Percentiles rank a stretch among this genome's conserved stretches.
Conservation (phyloP, 108 stramenopile species). For the Fragilaria crotonensis region DNA sequence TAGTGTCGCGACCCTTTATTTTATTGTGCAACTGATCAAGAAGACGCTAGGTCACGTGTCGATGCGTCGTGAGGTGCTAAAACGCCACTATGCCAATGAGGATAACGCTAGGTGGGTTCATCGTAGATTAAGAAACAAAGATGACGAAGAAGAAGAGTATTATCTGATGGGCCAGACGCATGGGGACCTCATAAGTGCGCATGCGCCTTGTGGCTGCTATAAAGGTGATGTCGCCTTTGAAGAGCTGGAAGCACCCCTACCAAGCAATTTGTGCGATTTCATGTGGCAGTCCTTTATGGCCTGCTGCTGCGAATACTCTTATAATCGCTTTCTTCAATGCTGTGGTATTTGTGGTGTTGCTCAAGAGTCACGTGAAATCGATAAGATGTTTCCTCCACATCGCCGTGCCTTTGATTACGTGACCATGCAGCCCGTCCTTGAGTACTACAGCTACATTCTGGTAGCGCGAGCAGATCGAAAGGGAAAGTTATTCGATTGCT, state of each 20-base stretch:
- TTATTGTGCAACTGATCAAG: no score
- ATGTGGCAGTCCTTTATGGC: slow-evolving; percentile 33
- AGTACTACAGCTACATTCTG: no score
- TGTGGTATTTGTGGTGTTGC: slow-evolving; percentile 73
- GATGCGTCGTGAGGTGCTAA: no score
- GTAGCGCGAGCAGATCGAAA: no score
- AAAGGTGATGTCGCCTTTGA: slow-evolving; percentile 18
- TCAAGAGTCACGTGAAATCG: slow-evolving; percentile 72
- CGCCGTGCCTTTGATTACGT: slow-evolving; percentile 61
- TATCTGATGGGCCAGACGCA: slow-evolving; percentile 50
- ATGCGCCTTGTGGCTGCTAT: slow-evolving; percentile 66
- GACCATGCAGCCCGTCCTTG: slow-evolving; percentile 62
- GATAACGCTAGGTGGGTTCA: slow-evolving; percentile 35
- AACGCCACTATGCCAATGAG: slow-evolving; percentile 39
- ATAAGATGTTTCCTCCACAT: slow-evolving; percentile 35
- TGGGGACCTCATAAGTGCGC: slow-evolving; percentile 57
- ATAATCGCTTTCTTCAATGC: slow-evolving; percentile 40
- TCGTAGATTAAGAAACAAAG: slow-evolving; percentile 40
- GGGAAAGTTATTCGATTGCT: no score
- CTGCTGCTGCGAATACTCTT: slow-evolving; percentile 29
- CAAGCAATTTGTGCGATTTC: slow-evolving; percentile 25
- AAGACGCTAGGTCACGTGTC: no score
- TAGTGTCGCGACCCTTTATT: no score
- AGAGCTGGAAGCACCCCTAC: not conserved
- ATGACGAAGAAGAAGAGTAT: slow-evolving; percentile 15